These are phyloP conservation scores for Rhizopogon vesiculosus DNA, from an alignment of 768 basidiomycete genomes.

Conservation along the genomic window DNA sequence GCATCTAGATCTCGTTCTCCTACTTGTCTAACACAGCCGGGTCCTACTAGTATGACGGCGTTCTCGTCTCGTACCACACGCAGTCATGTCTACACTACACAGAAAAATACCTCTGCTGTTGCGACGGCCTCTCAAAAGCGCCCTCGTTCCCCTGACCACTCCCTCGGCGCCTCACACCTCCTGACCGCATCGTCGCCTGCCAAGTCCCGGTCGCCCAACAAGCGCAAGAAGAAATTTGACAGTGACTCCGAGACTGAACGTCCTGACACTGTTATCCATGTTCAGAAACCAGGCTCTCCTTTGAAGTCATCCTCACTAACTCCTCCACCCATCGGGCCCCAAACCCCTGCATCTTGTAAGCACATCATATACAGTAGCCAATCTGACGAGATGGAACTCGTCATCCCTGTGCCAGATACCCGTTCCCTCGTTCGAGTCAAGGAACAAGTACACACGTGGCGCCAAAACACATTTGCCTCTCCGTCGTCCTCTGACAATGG, in stretches of 20 bases:
- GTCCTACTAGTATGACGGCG: neutral
- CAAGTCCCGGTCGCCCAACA: slow-evolving; percentile 17
- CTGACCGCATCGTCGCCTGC: slow-evolving; percentile 2
- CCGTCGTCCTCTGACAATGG: slow-evolving; percentile 9
- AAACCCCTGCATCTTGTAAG: slow-evolving; percentile 13
- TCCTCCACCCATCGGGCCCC: slow-evolving; percentile 16
- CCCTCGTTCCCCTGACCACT: slow-evolving; percentile 18
- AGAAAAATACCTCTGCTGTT: neutral
- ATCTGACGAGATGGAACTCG: slow-evolving; percentile 60
- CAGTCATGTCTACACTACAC: slow-evolving; percentile 7
- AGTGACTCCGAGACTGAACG: slow-evolving; percentile 4
- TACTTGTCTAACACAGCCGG: slow-evolving; percentile 8
- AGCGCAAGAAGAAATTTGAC: slow-evolving; percentile 14
- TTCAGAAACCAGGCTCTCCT: slow-evolving; percentile 12
- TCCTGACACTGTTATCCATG: slow-evolving; percentile 3
- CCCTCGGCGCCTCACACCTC: neutral
- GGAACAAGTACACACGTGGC: slow-evolving; percentile 41
- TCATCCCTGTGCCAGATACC: slow-evolving; percentile 19
- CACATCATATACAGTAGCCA: slow-evolving; percentile 58
- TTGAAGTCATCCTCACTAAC: slow-evolving; percentile 32
- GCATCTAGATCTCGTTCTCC: slow-evolving; percentile 1
- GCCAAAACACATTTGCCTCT: slow-evolving; percentile 23
- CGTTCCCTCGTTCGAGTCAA: slow-evolving; percentile 27
- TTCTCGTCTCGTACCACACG: slow-evolving; percentile 2
- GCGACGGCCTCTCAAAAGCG: slow-evolving; percentile 16